Evolutionary conservation across 2,329 filamentous ascomycete species (phyloP).

Genomic region (Aspergillus hiratsukae): DNA sequence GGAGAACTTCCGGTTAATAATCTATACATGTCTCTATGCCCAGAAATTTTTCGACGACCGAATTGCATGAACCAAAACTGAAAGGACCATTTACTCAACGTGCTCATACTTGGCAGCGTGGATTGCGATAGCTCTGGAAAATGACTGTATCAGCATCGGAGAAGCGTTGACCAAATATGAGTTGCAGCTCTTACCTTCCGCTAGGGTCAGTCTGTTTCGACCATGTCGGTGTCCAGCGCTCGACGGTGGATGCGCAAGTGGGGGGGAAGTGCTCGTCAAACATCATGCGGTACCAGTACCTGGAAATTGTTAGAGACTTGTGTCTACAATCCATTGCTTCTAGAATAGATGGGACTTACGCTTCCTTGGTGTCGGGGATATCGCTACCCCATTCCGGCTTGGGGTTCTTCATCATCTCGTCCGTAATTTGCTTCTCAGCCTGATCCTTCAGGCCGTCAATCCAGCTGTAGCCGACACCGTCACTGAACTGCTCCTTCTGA

Average conservation of each 20-base stretch:
- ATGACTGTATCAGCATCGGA: constrained; percentile 5
- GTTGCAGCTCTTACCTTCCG: constrained; percentile 61
- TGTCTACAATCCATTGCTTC: background rate
- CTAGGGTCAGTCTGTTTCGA: constrained; percentile 93
- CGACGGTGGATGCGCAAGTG: constrained; percentile 85
- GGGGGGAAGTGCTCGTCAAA: constrained; percentile 98
- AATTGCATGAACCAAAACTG: constrained; percentile 7
- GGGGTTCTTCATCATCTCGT: constrained; percentile 98
- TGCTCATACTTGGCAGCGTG: constrained; percentile 70
- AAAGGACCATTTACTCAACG: constrained; percentile 29
- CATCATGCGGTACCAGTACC: constrained; percentile 97
- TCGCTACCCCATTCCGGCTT: constrained; percentile 94
- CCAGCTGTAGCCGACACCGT: constrained; percentile 98
- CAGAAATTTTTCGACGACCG: constrained; percentile 14
- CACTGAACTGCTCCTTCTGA: constrained; percentile 99
- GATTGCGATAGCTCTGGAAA: constrained; percentile 64
- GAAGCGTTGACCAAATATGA: background rate
- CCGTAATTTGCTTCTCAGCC: constrained; percentile 81
- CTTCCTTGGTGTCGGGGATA: constrained; percentile 94
- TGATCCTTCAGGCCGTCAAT: constrained; percentile 96
- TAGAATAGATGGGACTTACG: constrained; percentile 50
- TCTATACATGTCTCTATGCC: constrained; percentile 26
- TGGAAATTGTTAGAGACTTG: constrained; percentile 30
- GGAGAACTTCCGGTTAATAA: constrained; percentile 13
- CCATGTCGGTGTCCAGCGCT: constrained; percentile 97